A percentile compares a stretch with the other conserved stretches of the same genome.
Conservation (phyloP, 768 basidiomycete species). For the Lyophyllum atratum region DNA sequence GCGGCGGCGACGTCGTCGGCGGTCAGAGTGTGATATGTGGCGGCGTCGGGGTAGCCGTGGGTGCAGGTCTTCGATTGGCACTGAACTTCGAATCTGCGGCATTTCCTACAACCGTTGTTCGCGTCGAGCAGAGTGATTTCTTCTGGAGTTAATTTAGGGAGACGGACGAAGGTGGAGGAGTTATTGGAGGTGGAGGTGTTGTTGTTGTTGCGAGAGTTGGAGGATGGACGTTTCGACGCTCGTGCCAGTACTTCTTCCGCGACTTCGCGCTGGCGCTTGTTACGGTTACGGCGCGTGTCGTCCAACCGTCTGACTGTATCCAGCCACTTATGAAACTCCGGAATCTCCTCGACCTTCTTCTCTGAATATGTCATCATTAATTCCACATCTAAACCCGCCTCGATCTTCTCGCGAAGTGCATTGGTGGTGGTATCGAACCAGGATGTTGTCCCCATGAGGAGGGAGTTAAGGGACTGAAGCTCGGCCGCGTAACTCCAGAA, state of each 20-base stretch:
- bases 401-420: slow-evolving; percentile 12
- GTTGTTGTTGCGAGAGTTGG: slow-evolving; percentile 27
- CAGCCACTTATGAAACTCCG: neutral
- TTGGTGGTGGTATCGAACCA: slow-evolving; percentile 10
- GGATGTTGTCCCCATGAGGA: slow-evolving; percentile 8
- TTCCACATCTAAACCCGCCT: slow-evolving; percentile 15
- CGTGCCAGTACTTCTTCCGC: neutral
- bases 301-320: neutral
- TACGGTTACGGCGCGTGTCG: neutral
- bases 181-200: neutral
- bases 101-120: slow-evolving; percentile 27
- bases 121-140: slow-evolving; percentile 16
- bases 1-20: neutral
- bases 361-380: slow-evolving; percentile 5
- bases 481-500: slow-evolving; percentile 18
- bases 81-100: slow-evolving; percentile 11
- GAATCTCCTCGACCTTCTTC: slow-evolving; percentile 1
- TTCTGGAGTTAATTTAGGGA: neutral
- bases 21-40: slow-evolving; percentile 18
- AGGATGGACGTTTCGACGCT: neutral
- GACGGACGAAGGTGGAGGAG: neutral
- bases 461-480: slow-evolving; percentile 12
- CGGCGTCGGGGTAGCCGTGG: slow-evolving; percentile 16
- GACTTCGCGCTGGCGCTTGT: neutral
- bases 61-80: slow-evolving; percentile 20